Percentiles rank a stretch among this genome's conserved stretches.
Conservation (phyloP, 352 stramenopile genomes). For the Thraustochytrium sp. region DNA sequence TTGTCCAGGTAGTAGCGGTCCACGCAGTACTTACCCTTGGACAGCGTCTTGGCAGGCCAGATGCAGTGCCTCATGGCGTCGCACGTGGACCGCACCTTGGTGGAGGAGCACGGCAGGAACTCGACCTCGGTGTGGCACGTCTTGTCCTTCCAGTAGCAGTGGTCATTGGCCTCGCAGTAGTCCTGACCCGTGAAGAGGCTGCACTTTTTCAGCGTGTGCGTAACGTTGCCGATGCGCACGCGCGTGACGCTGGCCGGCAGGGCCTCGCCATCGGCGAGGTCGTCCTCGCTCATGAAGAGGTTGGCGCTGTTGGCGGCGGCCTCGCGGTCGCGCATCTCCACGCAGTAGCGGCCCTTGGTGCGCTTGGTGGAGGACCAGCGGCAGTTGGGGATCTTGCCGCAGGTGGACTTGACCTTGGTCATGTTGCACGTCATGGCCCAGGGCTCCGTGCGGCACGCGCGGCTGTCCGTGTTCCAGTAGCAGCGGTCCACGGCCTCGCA, state of each 20-base stretch:
- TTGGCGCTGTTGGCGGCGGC: not conserved
- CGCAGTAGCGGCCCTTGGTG: conserved; percentile 29
- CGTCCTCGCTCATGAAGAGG: not conserved
- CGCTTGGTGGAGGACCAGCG: not conserved
- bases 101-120: conserved; percentile 30
- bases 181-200: not conserved
- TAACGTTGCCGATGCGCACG: conserved; percentile 23
- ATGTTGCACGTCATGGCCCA: conserved; percentile 36
- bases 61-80: conserved; percentile 22
- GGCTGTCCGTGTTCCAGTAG: not conserved
- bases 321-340: not conserved
- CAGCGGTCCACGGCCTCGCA: conserved; percentile 3
- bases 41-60: not conserved
- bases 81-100: not conserved
- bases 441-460: not conserved
- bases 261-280: not conserved
- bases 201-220: not conserved
- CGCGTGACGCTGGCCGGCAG: not conserved
- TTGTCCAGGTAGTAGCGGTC: conserved; percentile 34
- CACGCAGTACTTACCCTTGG: conserved; percentile 19
- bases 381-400: conserved; percentile 19
- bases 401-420: conserved; percentile 21
- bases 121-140: not conserved
- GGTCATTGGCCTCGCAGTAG: not conserved
- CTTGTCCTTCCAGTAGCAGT: not conserved